Percentiles rank a stretch among this genome's conserved stretches.
Evolutionary conservation across 257 asterid species (phyloP).

Genomic region (Galeopsis tetrahit): DNA sequence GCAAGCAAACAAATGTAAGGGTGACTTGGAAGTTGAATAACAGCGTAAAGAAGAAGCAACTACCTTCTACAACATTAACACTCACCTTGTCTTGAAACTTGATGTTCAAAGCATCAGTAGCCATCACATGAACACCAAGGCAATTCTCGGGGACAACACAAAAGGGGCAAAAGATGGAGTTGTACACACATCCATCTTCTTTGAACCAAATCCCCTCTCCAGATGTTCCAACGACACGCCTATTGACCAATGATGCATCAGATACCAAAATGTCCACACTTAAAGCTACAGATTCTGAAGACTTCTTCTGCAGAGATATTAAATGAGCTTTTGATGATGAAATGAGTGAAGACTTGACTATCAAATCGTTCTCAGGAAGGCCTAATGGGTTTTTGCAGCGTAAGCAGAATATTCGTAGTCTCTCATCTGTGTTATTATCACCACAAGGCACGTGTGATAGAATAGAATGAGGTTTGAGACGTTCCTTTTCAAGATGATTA

Average conservation of each 20-base stretch:
- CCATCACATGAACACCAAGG: slow-evolving; percentile 88
- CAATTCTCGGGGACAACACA: slow-evolving; percentile 58
- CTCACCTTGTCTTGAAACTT: slow-evolving; percentile 79
- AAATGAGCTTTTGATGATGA: slow-evolving; percentile 76
- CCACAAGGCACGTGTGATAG: slow-evolving; percentile 42
- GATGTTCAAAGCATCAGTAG: slow-evolving; percentile 74
- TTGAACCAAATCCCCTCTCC: slow-evolving; percentile 87
- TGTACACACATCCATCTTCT: slow-evolving; percentile 94
- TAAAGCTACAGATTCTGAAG: slow-evolving; percentile 38
- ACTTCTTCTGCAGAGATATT: slow-evolving; percentile 54
- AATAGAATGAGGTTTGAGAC: slow-evolving; percentile 28
- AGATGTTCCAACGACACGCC: slow-evolving; percentile 45
- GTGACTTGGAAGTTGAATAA: slow-evolving; percentile 9
- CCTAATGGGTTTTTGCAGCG: slow-evolving; percentile 73
- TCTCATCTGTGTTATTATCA: slow-evolving; percentile 45
- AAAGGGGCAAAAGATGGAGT: slow-evolving; percentile 75
- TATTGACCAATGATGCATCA: slow-evolving; percentile 58
- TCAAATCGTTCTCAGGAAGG: slow-evolving; percentile 55
- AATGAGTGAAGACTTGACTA: slow-evolving; percentile 51
- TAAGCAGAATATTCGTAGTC: slow-evolving; percentile 65
- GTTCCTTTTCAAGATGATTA: slow-evolving; percentile 43
- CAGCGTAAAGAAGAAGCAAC: slow-evolving; percentile 18
- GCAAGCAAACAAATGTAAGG: slow-evolving; percentile 25
- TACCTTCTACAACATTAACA: slow-evolving; percentile 19
- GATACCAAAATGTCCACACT: slow-evolving; percentile 61